These are phyloP conservation scores for Diplotaxis tenuifolia DNA, from an alignment of 345 rosid genomes.

Conservation along the genomic window DNA sequence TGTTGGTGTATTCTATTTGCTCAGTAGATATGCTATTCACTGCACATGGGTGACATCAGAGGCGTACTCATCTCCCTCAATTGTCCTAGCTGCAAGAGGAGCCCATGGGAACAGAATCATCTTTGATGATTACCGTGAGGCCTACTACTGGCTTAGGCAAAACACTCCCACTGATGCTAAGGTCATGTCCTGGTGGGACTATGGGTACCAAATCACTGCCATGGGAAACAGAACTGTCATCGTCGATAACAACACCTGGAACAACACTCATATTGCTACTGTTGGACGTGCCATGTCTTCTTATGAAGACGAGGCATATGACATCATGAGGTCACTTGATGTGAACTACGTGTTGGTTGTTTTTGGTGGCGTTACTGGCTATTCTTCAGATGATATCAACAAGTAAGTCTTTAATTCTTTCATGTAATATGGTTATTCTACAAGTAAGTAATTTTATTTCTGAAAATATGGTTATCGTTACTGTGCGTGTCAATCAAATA, in stretches of 20 bases:
- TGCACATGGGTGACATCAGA: constrained; percentile 99
- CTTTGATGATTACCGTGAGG: constrained; percentile 99
- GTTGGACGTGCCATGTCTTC: constrained; percentile 99
- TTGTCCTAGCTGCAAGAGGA: constrained; percentile 98
- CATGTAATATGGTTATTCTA: no score
- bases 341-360: constrained; percentile 95
- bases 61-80: constrained; percentile 99
- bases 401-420: constrained; percentile 54
- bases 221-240: constrained; percentile 99
- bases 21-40: constrained; percentile 81
- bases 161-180: constrained; percentile 96
- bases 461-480: not conserved
- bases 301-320: constrained; percentile 92
- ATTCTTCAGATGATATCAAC: constrained; percentile 99
- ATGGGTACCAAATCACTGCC: constrained; percentile 98
- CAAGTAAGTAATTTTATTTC: no score
- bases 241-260: constrained; percentile 99
- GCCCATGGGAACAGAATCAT: constrained; percentile 92
- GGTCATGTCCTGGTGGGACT: constrained; percentile 99
- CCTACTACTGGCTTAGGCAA: constrained; percentile 97
- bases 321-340: constrained; percentile 93
- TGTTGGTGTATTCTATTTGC: constrained; percentile 84
- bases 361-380: constrained; percentile 98
- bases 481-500: not conserved
- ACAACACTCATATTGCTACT: constrained; percentile 99